phyloP scores from a whole-genome alignment of 257 asterid genomes.

The Orobanche coerulescens region DNA sequence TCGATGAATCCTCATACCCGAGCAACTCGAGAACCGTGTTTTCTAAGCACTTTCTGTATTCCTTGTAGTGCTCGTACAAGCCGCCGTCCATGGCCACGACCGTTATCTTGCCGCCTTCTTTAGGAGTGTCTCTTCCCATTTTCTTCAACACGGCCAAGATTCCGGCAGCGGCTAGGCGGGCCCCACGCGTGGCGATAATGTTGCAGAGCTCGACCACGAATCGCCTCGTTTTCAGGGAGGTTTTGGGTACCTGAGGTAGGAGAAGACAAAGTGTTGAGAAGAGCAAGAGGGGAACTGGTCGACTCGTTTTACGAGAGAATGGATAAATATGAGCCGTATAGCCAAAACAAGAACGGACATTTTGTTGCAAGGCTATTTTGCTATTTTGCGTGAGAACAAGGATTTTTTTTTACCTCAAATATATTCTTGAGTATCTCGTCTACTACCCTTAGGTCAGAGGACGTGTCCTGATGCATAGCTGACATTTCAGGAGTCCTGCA shows the following conservation, averaged over 20 bases:
- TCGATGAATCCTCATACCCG: constrained; percentile 34
- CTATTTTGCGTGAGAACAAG: too few species aligned
- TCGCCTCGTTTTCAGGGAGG: constrained; percentile 55
- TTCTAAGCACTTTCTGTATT: constrained; percentile 60
- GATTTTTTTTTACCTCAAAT: constrained; percentile 44
- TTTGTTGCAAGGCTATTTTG: too few species aligned
- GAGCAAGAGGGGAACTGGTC: too few species aligned
- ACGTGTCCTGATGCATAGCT: constrained; percentile 82
- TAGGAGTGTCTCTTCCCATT: constrained; percentile 51
- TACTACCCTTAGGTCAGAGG: constrained; percentile 67
- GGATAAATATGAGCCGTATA: too few species aligned
- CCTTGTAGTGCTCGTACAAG: constrained; percentile 61
- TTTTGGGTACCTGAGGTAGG: constrained; percentile 43
- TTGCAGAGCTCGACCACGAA: constrained; percentile 62
- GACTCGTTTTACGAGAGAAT: too few species aligned
- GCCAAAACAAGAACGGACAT: too few species aligned
- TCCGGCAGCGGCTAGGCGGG: constrained; percentile 85
- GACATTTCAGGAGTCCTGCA: constrained; percentile 91
- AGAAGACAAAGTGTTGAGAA: neutral
- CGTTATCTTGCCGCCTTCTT: constrained; percentile 36
- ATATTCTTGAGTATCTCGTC: constrained; percentile 48
- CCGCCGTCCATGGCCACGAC: constrained; percentile 88
- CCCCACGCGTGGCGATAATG: constrained; percentile 77
- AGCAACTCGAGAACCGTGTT: constrained; percentile 47
- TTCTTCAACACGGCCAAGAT: constrained; percentile 63